Conservation (phyloP, 2,329 filamentous ascomycete species). For the Cytospora chrysosperma region DNA sequence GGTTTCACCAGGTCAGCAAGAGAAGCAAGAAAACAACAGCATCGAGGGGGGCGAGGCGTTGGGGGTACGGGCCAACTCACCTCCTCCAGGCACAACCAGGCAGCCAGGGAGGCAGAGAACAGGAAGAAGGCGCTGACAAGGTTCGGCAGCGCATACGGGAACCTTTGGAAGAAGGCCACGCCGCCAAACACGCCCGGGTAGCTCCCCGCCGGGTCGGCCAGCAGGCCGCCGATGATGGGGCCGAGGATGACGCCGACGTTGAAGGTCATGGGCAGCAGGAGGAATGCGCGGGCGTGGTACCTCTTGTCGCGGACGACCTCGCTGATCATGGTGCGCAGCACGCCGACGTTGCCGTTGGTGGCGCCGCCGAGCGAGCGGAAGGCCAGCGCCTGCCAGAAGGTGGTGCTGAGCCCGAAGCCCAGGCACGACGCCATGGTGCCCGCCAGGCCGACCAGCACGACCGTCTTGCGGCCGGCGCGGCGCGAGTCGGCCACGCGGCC, state of each 20-base stretch:
- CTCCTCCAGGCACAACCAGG: conserved; percentile 54
- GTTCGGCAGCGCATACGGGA: conserved; percentile 56
- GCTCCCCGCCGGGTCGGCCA: conserved; percentile 45
- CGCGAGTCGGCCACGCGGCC: conserved; percentile 66
- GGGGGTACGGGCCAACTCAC: too few relatives aligned
- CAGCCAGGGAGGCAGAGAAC: conserved; percentile 40
- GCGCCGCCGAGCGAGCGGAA: conserved; percentile 66
- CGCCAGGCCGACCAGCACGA: conserved; percentile 72
- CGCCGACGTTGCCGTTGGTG: conserved; percentile 72
- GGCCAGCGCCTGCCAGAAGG: conserved; percentile 59
- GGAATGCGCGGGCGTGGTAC: conserved; percentile 43
- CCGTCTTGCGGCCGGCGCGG: conserved; percentile 69
- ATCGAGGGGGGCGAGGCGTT: too few relatives aligned
- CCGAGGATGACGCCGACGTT: conserved; percentile 65
- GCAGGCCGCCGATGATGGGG: conserved; percentile 48
- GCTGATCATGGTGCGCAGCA: conserved; percentile 67
- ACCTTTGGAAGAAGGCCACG: conserved; percentile 45
- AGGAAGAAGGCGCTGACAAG: conserved; percentile 51
- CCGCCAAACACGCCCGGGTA: conserved; percentile 47
- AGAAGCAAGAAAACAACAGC: too few relatives aligned
- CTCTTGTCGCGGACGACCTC: conserved; percentile 45
- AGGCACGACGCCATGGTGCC: conserved; percentile 65
- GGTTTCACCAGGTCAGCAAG: conserved; percentile 6
- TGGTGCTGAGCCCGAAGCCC: conserved; percentile 69
- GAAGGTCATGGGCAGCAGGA: conserved; percentile 65